Evolutionary conservation across 306 rosid species (phyloP), one percentile per base, ranked within the genome.

Genomic region (Hippophae tibetana): DNA sequence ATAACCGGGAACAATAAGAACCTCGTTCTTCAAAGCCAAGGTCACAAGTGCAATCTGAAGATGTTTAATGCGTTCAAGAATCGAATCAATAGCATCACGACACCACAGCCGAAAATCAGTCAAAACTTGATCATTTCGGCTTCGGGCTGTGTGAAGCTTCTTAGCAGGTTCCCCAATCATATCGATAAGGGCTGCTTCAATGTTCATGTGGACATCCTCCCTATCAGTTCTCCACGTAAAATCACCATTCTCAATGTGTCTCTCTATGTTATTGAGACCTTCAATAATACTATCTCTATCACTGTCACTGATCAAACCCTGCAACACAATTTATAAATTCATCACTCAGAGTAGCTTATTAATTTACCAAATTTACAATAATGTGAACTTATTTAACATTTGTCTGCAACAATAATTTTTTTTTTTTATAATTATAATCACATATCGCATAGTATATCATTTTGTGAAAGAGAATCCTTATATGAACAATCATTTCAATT

Each of bases 181-280:
- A 66, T 92, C 99, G 25, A 81, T 92, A 59, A 92, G 83, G 9
- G 96, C 83, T 3, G 99, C 96, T 72, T 92, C 99, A 43, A 92
- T 88, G 83, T 92, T 92, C 99, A 92, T 92, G 66, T 88, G 96
- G 56, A 92, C 96, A 43, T 92, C 99, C 68, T 92, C 99, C 41
- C 99, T 73, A 23, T 92, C 99, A 46, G 88, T 78, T 75, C 96
- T 85, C 96, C 99, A 92, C 49, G 68, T 76, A 66, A 92, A 92
- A 64, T 88, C 85, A 7, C 96, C 95, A 23, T 53, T 77, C 53
- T 85, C 89, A 56, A 92, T 92, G 26, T 65, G 76, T 75, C 75
- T 73, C 75, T 92, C 80, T 13, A 92, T 85, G 74, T 78, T 78
- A 5, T 69, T 74, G 42, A 92, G 83, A 44, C 99, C 99, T 54